These are phyloP conservation scores for Kazachstania taianensis DNA, from an alignment of 805 yeast genomes.

Conservation along the genomic window DNA sequence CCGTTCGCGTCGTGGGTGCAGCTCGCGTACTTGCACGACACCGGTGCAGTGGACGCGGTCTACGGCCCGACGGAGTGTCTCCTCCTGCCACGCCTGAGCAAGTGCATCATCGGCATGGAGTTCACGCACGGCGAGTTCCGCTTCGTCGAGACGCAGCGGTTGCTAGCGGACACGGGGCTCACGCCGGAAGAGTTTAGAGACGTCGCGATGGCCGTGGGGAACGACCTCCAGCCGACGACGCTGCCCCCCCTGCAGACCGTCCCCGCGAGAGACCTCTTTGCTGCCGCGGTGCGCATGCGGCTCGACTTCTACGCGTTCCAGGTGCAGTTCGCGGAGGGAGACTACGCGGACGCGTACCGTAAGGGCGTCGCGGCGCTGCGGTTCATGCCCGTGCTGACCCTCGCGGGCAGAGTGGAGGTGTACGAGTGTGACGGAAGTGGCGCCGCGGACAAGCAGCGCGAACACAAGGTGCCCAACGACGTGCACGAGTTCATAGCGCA, in stretches of 20 bases:
- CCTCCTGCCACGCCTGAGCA: conserved; percentile 51
- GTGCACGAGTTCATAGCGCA: conserved; percentile 74
- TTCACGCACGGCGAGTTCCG: conserved; percentile 54
- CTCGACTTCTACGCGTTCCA: conserved; percentile 37
- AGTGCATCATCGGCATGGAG: conserved; percentile 64
- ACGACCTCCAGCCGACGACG: conserved; percentile 57
- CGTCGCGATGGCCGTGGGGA: conserved; percentile 68
- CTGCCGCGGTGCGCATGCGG: conserved; percentile 32
- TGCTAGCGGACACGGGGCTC: conserved; percentile 51
- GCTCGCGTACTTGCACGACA: conserved; percentile 56
- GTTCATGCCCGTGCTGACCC: conserved; percentile 63
- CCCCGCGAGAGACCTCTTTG: conserved; percentile 26
- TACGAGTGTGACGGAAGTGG: conserved; percentile 30
- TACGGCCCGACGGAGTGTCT: conserved; percentile 79
- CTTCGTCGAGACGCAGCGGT: conserved; percentile 47
- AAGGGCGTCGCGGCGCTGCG: conserved; percentile 60
- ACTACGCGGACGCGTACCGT: conserved; percentile 39
- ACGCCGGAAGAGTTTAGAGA: conserved; percentile 64
- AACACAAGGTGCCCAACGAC: conserved; percentile 51
- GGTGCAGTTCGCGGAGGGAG: conserved; percentile 21
- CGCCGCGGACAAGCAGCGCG: background rate
- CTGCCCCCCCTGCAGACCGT: conserved; percentile 38
- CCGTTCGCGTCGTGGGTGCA: conserved; percentile 80
- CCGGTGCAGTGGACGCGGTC: conserved; percentile 55
- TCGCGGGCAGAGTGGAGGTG: conserved; percentile 60